These are phyloP conservation scores for Arthroderma sp. DNA, from an alignment of 2,329 filamentous ascomycete species.

Conservation along the genomic window DNA sequence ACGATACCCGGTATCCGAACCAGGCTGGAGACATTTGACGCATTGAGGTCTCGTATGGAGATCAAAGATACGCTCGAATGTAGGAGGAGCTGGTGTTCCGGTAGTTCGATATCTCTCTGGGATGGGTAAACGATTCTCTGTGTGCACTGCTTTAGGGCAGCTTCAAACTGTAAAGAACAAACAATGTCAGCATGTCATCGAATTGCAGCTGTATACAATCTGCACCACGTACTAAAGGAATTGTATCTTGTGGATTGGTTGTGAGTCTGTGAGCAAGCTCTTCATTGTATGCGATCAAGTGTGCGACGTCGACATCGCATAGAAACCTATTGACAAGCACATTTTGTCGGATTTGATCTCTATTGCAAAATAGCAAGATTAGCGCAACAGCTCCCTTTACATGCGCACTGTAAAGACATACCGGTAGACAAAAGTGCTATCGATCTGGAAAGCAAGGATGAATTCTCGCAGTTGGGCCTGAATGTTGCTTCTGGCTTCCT, in stretches of 20 bases:
- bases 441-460: slow-evolving; percentile 83
- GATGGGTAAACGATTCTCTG: slow-evolving; percentile 85
- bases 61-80: slow-evolving; percentile 85
- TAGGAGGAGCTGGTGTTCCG: slow-evolving; percentile 85
- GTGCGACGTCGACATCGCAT: slow-evolving; percentile 90
- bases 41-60: slow-evolving; percentile 87
- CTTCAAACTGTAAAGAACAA: slow-evolving; percentile 60
- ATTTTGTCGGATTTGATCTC: slow-evolving; percentile 92
- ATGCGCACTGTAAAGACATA: slow-evolving; percentile 29
- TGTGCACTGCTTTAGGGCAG: slow-evolving; percentile 78
- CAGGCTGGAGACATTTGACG: slow-evolving; percentile 83
- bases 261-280: slow-evolving; percentile 82
- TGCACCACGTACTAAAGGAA: slow-evolving; percentile 63
- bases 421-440: slow-evolving; percentile 93
- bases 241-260: slow-evolving; percentile 81
- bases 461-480: slow-evolving; percentile 78
- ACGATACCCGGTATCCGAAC: slow-evolving; percentile 95
- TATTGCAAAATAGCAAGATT: slow-evolving; percentile 25
- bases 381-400: background rate
- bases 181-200: background rate
- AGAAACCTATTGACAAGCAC: slow-evolving; percentile 87
- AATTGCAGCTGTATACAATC: background rate
- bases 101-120: slow-evolving; percentile 54
- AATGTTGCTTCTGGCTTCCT: slow-evolving; percentile 59
- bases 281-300: slow-evolving; percentile 92